phyloP scores from a whole-genome alignment of 768 basidiomycete species.

The Russula abietina region DNA sequence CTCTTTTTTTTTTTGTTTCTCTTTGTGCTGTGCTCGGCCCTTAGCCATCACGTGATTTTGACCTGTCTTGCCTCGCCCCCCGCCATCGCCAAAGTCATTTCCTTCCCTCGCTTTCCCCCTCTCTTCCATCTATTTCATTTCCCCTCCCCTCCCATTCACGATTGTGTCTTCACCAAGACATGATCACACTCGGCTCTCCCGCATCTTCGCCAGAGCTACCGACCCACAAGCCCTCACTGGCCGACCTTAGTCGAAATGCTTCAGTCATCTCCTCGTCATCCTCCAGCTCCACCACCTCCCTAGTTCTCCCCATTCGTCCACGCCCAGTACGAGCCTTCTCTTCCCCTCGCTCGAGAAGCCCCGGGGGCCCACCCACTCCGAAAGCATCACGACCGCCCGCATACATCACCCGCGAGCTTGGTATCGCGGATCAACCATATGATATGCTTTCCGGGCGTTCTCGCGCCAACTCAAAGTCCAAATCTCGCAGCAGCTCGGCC shows the following conservation, averaged over 20 bases:
- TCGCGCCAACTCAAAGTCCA: slow-evolving; percentile 33
- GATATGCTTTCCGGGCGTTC: slow-evolving; percentile 23
- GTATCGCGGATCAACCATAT: slow-evolving; percentile 32
- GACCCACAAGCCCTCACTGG: slow-evolving; percentile 38
- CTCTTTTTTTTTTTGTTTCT: neutral
- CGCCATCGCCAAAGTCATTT: neutral
- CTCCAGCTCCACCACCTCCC: slow-evolving; percentile 37
- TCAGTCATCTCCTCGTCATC: slow-evolving; percentile 66
- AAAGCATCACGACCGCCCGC: slow-evolving; percentile 42
- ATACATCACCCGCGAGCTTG: slow-evolving; percentile 56
- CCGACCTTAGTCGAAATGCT: slow-evolving; percentile 67
- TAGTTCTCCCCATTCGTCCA: slow-evolving; percentile 37
- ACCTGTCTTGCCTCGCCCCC: neutral
- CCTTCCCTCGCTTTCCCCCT: neutral
- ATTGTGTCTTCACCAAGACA: slow-evolving; percentile 21
- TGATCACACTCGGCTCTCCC: slow-evolving; percentile 36
- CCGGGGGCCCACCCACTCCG: slow-evolving; percentile 37
- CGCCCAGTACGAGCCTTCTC: slow-evolving; percentile 59
- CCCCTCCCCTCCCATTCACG: neutral
- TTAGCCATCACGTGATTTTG: neutral
- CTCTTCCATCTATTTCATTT: neutral
- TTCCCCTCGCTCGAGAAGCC: slow-evolving; percentile 54
- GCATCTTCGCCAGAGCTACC: slow-evolving; percentile 32
- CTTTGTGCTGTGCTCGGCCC: neutral
- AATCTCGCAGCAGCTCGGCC: slow-evolving; percentile 43